phyloP scores from a whole-genome alignment of 345 rosid genomes.

The Durio zibethinus region DNA sequence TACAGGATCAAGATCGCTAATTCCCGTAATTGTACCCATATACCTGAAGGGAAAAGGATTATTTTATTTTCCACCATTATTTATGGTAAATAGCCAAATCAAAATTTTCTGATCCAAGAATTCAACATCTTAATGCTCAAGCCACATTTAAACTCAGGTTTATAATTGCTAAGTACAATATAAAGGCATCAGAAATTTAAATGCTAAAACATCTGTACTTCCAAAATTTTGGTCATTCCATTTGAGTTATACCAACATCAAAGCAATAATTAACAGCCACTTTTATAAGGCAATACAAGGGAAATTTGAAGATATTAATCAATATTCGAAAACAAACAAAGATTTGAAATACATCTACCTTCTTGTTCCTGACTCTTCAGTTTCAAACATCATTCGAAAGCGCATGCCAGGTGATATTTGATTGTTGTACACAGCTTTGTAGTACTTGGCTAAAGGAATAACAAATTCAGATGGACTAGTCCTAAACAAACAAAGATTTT shows the following conservation, averaged over 20 bases:
- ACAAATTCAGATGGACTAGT: constrained; percentile 96
- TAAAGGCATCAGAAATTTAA: neutral
- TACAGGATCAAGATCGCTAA: constrained; percentile 79
- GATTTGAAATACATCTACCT: constrained; percentile 32
- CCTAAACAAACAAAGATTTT: constrained; percentile 27
- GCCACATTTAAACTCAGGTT: neutral
- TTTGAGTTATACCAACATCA: neutral
- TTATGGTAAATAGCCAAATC: neutral
- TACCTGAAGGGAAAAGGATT: constrained; percentile 47
- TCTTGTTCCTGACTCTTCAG: constrained; percentile 87
- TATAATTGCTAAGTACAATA: neutral
- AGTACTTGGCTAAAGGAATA: constrained; percentile 87
- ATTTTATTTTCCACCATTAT: neutral
- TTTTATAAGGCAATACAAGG: neutral
- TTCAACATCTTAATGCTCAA: neutral
- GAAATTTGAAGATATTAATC: neutral
- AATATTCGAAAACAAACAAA: neutral
- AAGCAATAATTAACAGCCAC: neutral
- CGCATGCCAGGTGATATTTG: constrained; percentile 93
- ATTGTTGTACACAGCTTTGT: constrained; percentile 66
- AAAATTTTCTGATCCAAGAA: constrained; percentile 1
- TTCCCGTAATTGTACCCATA: constrained; percentile 93
- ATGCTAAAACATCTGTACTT: neutral
- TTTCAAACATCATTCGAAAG: constrained; percentile 96
- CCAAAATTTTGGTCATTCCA: neutral